Evolutionary conservation across 2,329 filamentous ascomycete genomes (phyloP).

Genomic region (Colletotrichum navitas): DNA sequence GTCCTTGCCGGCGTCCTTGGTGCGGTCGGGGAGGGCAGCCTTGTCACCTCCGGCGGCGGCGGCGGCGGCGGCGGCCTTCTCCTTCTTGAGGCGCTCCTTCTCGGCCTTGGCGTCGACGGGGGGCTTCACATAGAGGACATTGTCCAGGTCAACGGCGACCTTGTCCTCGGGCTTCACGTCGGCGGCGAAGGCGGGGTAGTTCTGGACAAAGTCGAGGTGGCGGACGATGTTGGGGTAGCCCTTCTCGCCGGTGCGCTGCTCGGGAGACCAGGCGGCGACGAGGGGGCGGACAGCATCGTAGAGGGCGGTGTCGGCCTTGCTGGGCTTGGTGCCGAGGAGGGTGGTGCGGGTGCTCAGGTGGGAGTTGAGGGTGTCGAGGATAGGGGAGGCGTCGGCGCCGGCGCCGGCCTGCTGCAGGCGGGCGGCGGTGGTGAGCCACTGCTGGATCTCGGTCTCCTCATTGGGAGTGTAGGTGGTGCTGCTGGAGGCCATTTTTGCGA

Average conservation of each 20-base stretch:
- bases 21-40: conserved; percentile 68
- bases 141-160: conserved; percentile 81
- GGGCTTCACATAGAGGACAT: conserved; percentile 89
- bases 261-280: conserved; percentile 83
- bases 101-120: conserved; percentile 92
- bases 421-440: conserved; percentile 86
- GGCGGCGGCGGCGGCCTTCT: conserved; percentile 80
- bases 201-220: conserved; percentile 94
- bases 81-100: conserved; percentile 97
- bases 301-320: conserved; percentile 85
- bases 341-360: conserved; percentile 92
- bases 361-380: conserved; percentile 84
- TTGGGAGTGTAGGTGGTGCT: conserved; percentile 79
- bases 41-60: conserved; percentile 57
- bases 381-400: conserved; percentile 70
- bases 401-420: conserved; percentile 70
- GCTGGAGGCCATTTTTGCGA: conserved; percentile 74
- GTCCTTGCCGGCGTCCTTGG: conserved; percentile 68
- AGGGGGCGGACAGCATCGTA: conserved; percentile 83
- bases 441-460: conserved; percentile 88
- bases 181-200: conserved; percentile 80
- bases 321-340: conserved; percentile 89
- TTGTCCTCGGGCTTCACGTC: conserved; percentile 79
- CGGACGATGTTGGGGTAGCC: conserved; percentile 93
- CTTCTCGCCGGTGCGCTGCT: conserved; percentile 90